Base-by-base conservation (phyloP, 805 yeast genomes). In the Wickerhamomyces queroliae region DNA sequence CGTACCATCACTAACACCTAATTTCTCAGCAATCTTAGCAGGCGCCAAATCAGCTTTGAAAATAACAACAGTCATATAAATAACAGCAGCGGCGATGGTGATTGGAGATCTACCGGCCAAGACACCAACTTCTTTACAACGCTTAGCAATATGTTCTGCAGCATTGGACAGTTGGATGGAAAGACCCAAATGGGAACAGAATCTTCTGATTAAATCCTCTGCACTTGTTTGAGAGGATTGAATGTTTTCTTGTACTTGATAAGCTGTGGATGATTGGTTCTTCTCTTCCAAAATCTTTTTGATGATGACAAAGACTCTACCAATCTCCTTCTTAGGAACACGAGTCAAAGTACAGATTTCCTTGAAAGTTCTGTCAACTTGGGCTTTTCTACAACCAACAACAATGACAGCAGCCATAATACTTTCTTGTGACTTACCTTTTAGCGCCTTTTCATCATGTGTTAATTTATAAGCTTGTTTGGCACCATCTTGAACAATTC, bases 1-100 rank as follows among this genome's bases (percentile, higher is more conserved):
- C 1, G 99, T 93, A 49, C 98, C 97, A 58, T 93, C 99, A 53
- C 95, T 85, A 16, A 93, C 98, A 50, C 96, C 98, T 15, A 96
- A 78, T 52, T 85, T 85, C 50, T 88, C 96, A 11, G 95, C 86
- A 41, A 93, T 91, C 54, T 78, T 83, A 2, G 83, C 65, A 1
- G 96, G 90, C 3, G 84, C 69, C 27, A 87, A 68, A 37, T 79
- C 83, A 26, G 82, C 80, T 33, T 84, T 84, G 59, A 90, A 90
- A n/a, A 93, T 66, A n/a, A 86, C 67, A 4, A 91, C 84, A 7
- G 96, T 86, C 85, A 93, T 82, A 64, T 91, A 93, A 36, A 93
- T 91, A 5, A 93, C 95, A 1, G 97, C 95, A 7, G 98, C 98
- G 0, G 98, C 97, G 56, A 93, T 88, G 27, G 99, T 91, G 39